Base-by-base conservation (phyloP, 2,329 filamentous ascomycete species). In the Nemania diffusa region DNA sequence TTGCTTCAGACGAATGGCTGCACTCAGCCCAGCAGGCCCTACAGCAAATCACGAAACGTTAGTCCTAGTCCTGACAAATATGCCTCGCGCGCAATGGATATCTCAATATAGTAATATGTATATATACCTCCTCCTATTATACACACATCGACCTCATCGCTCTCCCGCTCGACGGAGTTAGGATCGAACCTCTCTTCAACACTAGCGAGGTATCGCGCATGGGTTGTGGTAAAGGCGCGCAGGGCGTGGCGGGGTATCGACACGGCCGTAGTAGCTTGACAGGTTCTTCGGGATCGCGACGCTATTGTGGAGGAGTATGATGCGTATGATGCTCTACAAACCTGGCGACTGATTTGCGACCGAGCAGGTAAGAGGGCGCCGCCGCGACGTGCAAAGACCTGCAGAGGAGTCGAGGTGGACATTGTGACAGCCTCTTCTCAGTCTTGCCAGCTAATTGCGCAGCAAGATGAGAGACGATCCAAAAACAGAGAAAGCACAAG, bases 1-100 rank as follows among this genome's bases (percentile, higher is more conserved):
- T 81, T 99, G 95, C 85, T 98, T 98, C 62, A 99, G 84, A 72
- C 92, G 91, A 77, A 99, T 99, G 57, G 95, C 96, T 53, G 96
- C 94, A 73, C 92, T 92, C 72, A 99, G 87, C 67, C 96, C 96
- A 59, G 96, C 93, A 60, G 96, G 96, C n/a, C 96, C 88, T 88
- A 74, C 17, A 57, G 32, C n/a, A 51, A 37, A 22, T 24, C 42
- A 34, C 26, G 22, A 20, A 24, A 44, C 13, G 63, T 56, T 32
- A 68, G 57, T 57, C 65, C 62, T 9, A 5, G 55, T 56, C 22
- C 46, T n/a, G 13, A 20, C n/a, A 69, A 24, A 60, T 48, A 26
- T 6, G 6, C 9, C 13, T 59, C 56, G 53, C 27, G 32, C 1
- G n/a, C 29, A 34, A 24, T 29, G 7, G 24, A 17, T 34, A 26